Evolutionary conservation across 2,329 filamentous ascomycete species (phyloP).

Genomic region (Coniochaeta sp.): DNA sequence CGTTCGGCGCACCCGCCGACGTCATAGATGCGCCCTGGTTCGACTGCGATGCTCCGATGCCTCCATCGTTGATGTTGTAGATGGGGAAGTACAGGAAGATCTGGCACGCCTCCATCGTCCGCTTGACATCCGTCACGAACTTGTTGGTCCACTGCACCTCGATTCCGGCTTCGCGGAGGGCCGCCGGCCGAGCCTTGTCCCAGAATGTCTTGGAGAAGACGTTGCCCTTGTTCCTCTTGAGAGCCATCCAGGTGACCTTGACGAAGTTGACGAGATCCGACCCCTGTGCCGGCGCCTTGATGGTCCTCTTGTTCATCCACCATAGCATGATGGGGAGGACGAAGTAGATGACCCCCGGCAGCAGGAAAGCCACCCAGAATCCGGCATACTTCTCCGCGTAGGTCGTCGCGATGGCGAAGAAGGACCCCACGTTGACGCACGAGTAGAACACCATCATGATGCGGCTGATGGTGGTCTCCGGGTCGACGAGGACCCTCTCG

Average conservation of each 20-base stretch:
- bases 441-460: constrained; percentile 48
- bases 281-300: constrained; percentile 52
- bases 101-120: constrained; percentile 35
- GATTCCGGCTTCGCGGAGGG: constrained; percentile 32
- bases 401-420: constrained; percentile 55
- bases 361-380: constrained; percentile 62
- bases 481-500: constrained; percentile 38
- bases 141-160: constrained; percentile 57
- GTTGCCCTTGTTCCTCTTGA: constrained; percentile 44
- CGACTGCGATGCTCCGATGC: constrained; percentile 25
- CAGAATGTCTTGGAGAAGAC: constrained; percentile 49
- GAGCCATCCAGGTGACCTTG: constrained; percentile 45
- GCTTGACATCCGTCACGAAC: constrained; percentile 59
- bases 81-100: constrained; percentile 34
- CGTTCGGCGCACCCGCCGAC: constrained; percentile 48
- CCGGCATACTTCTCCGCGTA: constrained; percentile 71
- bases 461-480: constrained; percentile 36
- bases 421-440: constrained; percentile 60
- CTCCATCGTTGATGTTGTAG: constrained; percentile 31
- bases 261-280: constrained; percentile 56
- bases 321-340: constrained; percentile 45
- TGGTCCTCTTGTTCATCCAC: constrained; percentile 49
- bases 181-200: constrained; percentile 50
- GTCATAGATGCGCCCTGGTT: constrained; percentile 34
- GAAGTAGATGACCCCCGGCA: constrained; percentile 41